A percentile compares a stretch with the other conserved stretches of the same genome.
These are phyloP conservation scores for Aspergillus fumigatiaffinis DNA, from an alignment of 2,329 filamentous ascomycete genomes.

Conservation along the genomic window DNA sequence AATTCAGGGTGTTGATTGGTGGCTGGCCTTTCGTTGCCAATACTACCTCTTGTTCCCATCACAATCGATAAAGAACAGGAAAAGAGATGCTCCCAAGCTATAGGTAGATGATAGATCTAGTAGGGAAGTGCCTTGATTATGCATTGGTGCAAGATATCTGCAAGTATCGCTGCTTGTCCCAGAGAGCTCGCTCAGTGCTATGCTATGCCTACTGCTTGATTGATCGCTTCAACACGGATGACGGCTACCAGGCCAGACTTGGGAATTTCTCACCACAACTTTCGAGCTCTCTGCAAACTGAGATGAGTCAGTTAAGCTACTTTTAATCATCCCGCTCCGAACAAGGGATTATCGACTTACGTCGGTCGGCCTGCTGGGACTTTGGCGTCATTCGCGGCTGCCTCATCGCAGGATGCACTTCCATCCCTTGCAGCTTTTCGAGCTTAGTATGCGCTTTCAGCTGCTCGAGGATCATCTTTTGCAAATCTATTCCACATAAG, in stretches of 20 bases:
- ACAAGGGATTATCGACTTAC: conserved; percentile 12
- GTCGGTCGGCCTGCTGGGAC: conserved; percentile 26
- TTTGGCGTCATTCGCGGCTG: conserved; percentile 20
- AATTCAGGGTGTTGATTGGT: background rate
- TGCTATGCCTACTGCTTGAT: background rate
- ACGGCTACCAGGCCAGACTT: conserved; percentile 13
- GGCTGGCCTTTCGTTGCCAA: background rate
- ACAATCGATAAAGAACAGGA: background rate
- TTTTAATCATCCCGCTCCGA: background rate
- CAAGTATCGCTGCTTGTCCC: background rate
- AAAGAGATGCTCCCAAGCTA: too few species aligned
- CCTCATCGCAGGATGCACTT: conserved; percentile 23
- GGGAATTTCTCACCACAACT: conserved; percentile 3
- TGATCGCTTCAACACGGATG: background rate
- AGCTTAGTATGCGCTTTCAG: conserved; percentile 21
- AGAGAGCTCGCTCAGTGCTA: too few species aligned
- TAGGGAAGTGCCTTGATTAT: background rate
- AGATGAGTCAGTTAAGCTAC: background rate
- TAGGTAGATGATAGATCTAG: too few species aligned
- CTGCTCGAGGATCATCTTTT: conserved; percentile 12
- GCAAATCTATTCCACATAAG: conserved; percentile 1
- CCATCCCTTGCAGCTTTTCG: conserved; percentile 17
- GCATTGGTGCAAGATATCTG: background rate
- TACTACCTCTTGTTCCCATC: background rate
- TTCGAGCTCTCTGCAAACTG: conserved; percentile 22